phyloP scores from a whole-genome alignment of 257 asterid genomes.

The Solanum pennellii region DNA sequence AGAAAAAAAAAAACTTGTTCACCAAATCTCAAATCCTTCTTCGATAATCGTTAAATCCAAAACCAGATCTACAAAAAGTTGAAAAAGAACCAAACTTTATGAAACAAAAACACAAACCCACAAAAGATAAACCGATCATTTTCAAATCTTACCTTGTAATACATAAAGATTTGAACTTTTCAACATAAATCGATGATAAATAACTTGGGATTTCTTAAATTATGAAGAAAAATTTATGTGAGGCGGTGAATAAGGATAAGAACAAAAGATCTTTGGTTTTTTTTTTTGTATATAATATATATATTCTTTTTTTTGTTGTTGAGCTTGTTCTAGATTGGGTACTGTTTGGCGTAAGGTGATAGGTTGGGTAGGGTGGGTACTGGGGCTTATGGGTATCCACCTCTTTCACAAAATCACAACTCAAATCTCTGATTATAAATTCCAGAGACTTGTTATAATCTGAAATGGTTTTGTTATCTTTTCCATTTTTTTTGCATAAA shows the following conservation, averaged over 20 bases:
- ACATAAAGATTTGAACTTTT: conserved; percentile 10
- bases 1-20: neutral
- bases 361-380: neutral
- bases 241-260: neutral
- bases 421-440: neutral
- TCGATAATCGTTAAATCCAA: neutral
- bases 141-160: conserved; percentile 1
- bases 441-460: neutral
- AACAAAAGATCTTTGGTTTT: neutral
- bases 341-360: neutral
- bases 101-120: neutral
- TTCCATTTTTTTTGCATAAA: neutral
- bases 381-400: neutral
- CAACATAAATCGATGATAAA: neutral
- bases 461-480: neutral
- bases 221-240: neutral
- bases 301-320: neutral
- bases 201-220: neutral
- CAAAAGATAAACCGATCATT: neutral
- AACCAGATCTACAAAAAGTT: conserved; percentile 30
- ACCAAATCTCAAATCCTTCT: conserved; percentile 1
- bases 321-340: neutral
- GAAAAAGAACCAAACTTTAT: neutral
- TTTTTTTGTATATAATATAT: neutral
- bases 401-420: neutral